Percentiles rank a stretch among this genome's conserved stretches.
Evolutionary conservation across 306 rosid species (phyloP).

Genomic region (Lablab purpureus): DNA sequence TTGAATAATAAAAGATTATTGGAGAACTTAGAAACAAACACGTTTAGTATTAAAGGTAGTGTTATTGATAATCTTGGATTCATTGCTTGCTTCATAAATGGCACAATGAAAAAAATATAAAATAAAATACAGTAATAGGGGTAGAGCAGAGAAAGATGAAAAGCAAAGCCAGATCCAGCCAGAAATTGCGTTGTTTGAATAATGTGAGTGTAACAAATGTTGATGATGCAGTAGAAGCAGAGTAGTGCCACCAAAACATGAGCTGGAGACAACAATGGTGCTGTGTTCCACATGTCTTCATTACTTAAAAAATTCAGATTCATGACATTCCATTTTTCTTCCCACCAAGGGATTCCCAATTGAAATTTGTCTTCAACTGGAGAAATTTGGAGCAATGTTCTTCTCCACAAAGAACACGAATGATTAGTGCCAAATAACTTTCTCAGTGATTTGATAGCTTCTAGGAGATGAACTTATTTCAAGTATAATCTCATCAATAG

Average conservation of each 20-base stretch:
- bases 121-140: too few species aligned
- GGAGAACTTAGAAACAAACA: background rate
- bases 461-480: too few species aligned
- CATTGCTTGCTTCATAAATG: too few species aligned
- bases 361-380: background rate
- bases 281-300: background rate
- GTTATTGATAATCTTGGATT: too few species aligned
- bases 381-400: too few species aligned
- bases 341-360: too few species aligned
- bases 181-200: background rate
- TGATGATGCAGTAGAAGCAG: background rate
- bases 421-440: background rate
- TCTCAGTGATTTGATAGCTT: background rate
- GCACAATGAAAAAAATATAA: too few species aligned
- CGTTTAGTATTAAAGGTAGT: background rate
- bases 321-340: background rate
- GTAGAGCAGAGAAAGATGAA: background rate
- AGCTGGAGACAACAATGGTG: slow-evolving; percentile 1
- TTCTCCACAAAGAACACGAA: background rate
- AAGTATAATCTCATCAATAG: too few species aligned
- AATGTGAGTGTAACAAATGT: background rate
- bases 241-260: background rate
- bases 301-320: background rate
- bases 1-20: too few species aligned
- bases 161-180: too few species aligned